phyloP scores from a whole-genome alignment of 768 basidiomycete genomes.

The Tylopilus vinaceipallidus region DNA sequence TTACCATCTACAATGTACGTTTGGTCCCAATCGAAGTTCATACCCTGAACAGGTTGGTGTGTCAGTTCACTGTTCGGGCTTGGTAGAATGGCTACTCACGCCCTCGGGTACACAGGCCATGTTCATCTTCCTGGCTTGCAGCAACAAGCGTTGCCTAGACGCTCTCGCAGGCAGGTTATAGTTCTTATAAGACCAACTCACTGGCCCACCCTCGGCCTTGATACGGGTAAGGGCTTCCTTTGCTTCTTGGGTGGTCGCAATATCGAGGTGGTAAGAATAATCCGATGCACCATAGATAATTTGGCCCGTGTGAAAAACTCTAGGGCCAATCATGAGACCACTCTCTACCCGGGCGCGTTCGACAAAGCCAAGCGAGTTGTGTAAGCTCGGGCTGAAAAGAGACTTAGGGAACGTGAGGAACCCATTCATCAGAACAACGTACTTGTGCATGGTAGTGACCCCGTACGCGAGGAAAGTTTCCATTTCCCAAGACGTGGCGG shows the following conservation, averaged over 20 bases:
- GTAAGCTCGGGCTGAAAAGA: conserved; percentile 55
- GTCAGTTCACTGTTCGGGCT: not conserved
- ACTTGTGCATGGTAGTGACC: conserved; percentile 78
- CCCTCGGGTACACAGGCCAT: conserved; percentile 78
- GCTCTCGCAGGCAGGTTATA: conserved; percentile 70
- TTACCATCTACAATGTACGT: conserved; percentile 77
- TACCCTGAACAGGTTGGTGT: conserved; percentile 40
- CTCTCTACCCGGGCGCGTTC: conserved; percentile 70
- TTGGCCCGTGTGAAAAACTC: conserved; percentile 69
- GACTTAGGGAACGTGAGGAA: not conserved
- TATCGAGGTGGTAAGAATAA: conserved; percentile 65
- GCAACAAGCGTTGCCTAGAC: conserved; percentile 63
- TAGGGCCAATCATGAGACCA: conserved; percentile 65
- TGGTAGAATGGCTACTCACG: conserved; percentile 28
- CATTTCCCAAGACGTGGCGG: conserved; percentile 71
- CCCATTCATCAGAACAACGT: conserved; percentile 12
- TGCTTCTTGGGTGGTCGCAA: conserved; percentile 61
- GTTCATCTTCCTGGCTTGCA: conserved; percentile 56
- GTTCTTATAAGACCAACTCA: conserved; percentile 75
- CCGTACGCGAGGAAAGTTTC: conserved; percentile 75
- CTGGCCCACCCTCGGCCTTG: conserved; percentile 69
- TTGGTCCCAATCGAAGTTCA: conserved; percentile 78
- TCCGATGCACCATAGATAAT: conserved; percentile 45
- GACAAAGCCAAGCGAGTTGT: conserved; percentile 57
- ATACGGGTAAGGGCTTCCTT: conserved; percentile 63